These are phyloP conservation scores for Sarcomyxa edulis DNA, from an alignment of 768 basidiomycete genomes.

Conservation along the genomic window DNA sequence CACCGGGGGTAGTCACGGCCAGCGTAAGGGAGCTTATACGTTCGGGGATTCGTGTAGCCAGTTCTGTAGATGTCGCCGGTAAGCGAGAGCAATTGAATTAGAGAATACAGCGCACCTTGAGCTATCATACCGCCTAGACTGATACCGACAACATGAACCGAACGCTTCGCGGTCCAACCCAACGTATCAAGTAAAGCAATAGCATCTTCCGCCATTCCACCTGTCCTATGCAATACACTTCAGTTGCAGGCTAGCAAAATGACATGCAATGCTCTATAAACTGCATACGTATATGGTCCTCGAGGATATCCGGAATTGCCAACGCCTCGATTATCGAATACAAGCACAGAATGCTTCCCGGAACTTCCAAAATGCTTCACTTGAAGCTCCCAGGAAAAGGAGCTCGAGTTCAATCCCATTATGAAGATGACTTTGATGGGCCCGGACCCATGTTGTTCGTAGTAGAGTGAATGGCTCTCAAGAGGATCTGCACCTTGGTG, in stretches of 20 bases:
- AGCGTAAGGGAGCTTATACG: conserved; percentile 64
- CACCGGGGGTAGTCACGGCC: conserved; percentile 65
- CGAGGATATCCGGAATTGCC: conserved; percentile 66
- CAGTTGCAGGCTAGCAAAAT: neutral
- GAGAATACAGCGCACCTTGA: conserved; percentile 39
- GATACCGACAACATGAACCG: conserved; percentile 65
- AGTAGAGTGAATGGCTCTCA: conserved; percentile 73
- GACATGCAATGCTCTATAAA: too few relatives aligned
- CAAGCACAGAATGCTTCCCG: conserved; percentile 52
- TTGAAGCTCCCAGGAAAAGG: conserved; percentile 59
- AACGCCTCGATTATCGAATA: conserved; percentile 82
- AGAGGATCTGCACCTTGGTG: conserved; percentile 38
- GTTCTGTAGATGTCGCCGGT: conserved; percentile 38
- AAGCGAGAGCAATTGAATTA: neutral
- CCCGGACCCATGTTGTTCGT: conserved; percentile 67
- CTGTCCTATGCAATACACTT: conserved; percentile 40
- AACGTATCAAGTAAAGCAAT: conserved; percentile 62
- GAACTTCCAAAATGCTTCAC: conserved; percentile 55
- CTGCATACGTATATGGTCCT: conserved; percentile 83
- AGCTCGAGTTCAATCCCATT: conserved; percentile 72
- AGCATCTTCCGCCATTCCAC: conserved; percentile 72
- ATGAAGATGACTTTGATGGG: conserved; percentile 61
- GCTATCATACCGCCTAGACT: conserved; percentile 85
- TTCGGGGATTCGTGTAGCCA: conserved; percentile 58
- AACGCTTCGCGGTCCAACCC: conserved; percentile 59